phyloP scores from a whole-genome alignment of 2,329 filamentous ascomycete genomes.

The Colletotrichum spaethianum region DNA sequence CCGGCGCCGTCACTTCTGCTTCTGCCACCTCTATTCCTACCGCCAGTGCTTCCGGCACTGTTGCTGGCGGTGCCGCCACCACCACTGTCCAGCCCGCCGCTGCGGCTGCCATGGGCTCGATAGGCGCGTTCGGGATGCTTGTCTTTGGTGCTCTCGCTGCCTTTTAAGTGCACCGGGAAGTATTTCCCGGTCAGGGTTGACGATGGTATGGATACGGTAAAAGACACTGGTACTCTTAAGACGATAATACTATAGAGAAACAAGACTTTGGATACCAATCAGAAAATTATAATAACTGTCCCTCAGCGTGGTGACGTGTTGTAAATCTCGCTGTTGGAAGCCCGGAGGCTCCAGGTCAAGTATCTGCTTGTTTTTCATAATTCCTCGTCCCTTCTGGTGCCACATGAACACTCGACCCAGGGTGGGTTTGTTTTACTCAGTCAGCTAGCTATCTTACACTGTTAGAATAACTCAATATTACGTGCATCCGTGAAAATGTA shows the following conservation, averaged over 20 bases:
- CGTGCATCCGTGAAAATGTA: too few species aligned
- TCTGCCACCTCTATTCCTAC: background rate
- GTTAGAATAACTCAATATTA: too few species aligned
- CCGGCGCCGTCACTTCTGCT: slow-evolving; percentile 4
- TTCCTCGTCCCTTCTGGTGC: too few species aligned
- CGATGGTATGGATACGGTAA: background rate
- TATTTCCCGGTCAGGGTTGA: background rate
- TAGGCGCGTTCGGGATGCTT: slow-evolving; percentile 30
- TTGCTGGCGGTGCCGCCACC: background rate
- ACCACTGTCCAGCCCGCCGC: slow-evolving; percentile 6
- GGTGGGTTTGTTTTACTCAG: too few species aligned
- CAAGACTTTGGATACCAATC: background rate
- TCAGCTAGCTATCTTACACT: too few species aligned
- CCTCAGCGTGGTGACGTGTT: background rate
- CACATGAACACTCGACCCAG: too few species aligned
- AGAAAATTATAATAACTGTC: too few species aligned
- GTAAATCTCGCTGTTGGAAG: background rate
- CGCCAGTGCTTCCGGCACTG: background rate
- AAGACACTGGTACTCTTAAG: background rate
- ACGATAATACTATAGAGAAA: background rate
- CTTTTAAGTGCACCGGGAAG: background rate
- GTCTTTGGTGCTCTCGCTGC: slow-evolving; percentile 36
- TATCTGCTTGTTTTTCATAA: background rate
- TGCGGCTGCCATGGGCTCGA: slow-evolving; percentile 16
- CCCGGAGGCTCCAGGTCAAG: background rate